Evolutionary conservation across 78 protist species (phyloP).

Genomic region (Guillardia theta): DNA sequence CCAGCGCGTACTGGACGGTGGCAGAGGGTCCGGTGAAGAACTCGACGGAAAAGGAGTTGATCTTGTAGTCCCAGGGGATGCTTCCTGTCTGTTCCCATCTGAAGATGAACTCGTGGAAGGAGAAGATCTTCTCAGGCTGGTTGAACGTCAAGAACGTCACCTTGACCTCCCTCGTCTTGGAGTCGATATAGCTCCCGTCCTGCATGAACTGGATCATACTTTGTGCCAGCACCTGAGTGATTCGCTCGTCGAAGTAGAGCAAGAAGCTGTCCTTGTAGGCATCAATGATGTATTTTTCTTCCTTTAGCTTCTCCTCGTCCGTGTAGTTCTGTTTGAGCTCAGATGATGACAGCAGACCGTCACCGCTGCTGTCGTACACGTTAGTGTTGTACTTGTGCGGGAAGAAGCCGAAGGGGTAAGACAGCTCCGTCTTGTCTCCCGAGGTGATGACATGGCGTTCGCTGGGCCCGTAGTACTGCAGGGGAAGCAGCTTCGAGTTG

Average conservation of each 20-base stretch:
- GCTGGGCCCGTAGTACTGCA: background rate
- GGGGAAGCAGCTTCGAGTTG: background rate
- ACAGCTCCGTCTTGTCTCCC: background rate
- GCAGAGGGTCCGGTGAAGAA: background rate
- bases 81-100: background rate
- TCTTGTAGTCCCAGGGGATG: background rate
- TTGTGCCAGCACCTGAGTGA: background rate
- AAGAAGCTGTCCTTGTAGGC: background rate
- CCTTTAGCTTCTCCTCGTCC: too few relatives aligned
- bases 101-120: background rate
- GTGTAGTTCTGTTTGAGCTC: too few relatives aligned
- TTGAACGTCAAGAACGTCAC: background rate
- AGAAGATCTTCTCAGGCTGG: background rate
- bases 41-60: background rate
- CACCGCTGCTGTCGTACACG: background rate
- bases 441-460: background rate
- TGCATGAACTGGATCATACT: background rate
- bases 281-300: background rate
- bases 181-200: background rate
- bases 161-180: background rate
- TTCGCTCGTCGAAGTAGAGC: background rate
- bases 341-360: too few relatives aligned
- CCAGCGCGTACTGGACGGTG: background rate
- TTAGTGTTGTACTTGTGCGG: background rate
- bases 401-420: slow-evolving; percentile 22